A percentile compares a stretch with the other conserved stretches of the same genome.
These are phyloP conservation scores for Marchantia paleacea DNA, from an alignment of 225 moss, liverwort and hornwort genomes.

Conservation along the genomic window DNA sequence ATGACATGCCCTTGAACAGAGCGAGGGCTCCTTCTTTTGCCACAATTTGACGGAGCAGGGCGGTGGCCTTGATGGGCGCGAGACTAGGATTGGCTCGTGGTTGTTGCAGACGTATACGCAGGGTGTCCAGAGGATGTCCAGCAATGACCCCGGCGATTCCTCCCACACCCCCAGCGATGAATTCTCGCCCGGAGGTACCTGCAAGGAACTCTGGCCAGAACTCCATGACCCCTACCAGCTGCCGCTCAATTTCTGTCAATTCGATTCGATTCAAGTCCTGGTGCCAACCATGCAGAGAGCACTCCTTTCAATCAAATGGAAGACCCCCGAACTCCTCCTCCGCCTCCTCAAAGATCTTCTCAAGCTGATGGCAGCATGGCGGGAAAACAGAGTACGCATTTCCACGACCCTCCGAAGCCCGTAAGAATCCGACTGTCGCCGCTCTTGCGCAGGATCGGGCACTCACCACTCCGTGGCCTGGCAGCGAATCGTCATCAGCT, in stretches of 20 bases:
- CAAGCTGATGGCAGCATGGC: neutral
- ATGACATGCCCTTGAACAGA: constrained; percentile 93
- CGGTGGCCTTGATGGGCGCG: constrained; percentile 49
- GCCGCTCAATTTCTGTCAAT: neutral
- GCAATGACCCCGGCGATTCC: constrained; percentile 91
- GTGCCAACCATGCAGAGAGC: neutral
- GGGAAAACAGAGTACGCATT: neutral
- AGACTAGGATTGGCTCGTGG: constrained; percentile 52
- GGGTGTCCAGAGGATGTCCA: constrained; percentile 91
- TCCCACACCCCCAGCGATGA: constrained; percentile 86
- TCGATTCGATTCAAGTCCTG: neutral
- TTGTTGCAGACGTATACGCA: constrained; percentile 85
- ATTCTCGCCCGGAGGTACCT: constrained; percentile 78
- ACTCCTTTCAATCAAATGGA: neutral
- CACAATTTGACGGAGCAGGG: constrained; percentile 70
- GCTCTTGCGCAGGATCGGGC: neutral
- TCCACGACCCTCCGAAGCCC: neutral
- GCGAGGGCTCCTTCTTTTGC: constrained; percentile 83
- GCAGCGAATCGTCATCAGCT: too few relatives aligned
- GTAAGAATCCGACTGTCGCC: neutral
- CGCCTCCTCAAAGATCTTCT: neutral
- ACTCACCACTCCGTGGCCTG: neutral
- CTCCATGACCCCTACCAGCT: constrained; percentile 49
- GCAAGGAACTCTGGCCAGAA: constrained; percentile 94
- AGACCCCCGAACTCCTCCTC: neutral